phyloP scores from a whole-genome alignment of 2,329 filamentous ascomycete species.

The Epichloe glyceriae region DNA sequence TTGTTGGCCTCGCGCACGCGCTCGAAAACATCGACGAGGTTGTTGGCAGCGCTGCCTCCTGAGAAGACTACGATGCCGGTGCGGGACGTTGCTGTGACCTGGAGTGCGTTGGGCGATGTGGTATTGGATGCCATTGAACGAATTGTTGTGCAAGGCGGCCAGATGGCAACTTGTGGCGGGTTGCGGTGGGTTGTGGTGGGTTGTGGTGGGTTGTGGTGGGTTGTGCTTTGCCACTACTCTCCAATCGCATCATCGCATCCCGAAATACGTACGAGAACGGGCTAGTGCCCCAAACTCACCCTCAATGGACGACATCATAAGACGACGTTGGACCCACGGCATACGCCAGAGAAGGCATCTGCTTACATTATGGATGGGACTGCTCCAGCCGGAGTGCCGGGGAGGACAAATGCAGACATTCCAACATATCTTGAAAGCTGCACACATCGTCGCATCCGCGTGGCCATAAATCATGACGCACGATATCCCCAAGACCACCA shows the following conservation, averaged over 20 bases:
- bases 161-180: no score
- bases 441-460: not conserved
- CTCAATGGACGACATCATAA: not conserved
- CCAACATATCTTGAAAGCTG: no score
- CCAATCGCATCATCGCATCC: no score
- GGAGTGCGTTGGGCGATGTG: not conserved
- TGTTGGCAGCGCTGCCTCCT: conserved; percentile 89
- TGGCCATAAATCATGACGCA: conserved; percentile 11
- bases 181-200: no score
- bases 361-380: not conserved
- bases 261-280: not conserved
- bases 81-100: conserved; percentile 1
- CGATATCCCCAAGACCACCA: conserved; percentile 28
- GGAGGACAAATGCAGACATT: not conserved
- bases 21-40: conserved; percentile 80
- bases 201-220: no score
- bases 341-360: not conserved
- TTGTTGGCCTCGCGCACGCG: conserved; percentile 48
- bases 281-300: not conserved
- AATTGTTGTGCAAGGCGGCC: no score
- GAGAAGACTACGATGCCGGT: conserved; percentile 67
- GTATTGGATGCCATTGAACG: not conserved
- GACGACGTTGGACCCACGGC: not conserved
- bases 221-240: no score
- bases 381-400: not conserved